Conservation (phyloP, 306 rosid genomes). For the Carpinus viminea region DNA sequence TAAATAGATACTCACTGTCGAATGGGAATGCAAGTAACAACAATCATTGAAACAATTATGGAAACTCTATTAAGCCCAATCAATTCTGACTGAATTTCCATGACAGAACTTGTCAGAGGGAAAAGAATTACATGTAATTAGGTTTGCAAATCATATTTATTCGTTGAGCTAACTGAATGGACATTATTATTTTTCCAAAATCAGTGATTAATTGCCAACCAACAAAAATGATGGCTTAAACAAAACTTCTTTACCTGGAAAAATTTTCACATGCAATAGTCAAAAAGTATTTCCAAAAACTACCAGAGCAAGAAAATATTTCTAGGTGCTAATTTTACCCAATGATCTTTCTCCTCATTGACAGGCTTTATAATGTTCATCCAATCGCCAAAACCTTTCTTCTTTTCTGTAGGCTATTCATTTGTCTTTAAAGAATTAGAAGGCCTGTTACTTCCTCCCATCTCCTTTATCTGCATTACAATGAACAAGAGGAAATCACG, state of each 20-base stretch:
- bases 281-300: neutral
- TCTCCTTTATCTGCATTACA: slow-evolving; percentile 78
- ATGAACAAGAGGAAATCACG: slow-evolving; percentile 7
- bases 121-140: neutral
- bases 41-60: neutral
- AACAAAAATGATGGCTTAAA: neutral
- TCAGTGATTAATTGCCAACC: neutral
- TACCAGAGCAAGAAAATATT: neutral
- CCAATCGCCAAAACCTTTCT: slow-evolving; percentile 91
- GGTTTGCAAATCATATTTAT: neutral
- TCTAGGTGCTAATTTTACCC: slow-evolving; percentile 48
- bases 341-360: slow-evolving; percentile 95
- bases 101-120: neutral
- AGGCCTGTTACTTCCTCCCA: slow-evolving; percentile 81
- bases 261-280: neutral
- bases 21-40: neutral
- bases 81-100: neutral
- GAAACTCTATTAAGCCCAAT: neutral
- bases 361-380: slow-evolving; percentile 86
- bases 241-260: neutral
- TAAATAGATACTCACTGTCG: neutral
- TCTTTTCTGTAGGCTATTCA: slow-evolving; percentile 71
- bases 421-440: slow-evolving; percentile 54
- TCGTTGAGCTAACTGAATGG: neutral
- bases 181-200: neutral